Conservation (phyloP, 805 yeast species). For the Lipomyces kockii region DNA sequence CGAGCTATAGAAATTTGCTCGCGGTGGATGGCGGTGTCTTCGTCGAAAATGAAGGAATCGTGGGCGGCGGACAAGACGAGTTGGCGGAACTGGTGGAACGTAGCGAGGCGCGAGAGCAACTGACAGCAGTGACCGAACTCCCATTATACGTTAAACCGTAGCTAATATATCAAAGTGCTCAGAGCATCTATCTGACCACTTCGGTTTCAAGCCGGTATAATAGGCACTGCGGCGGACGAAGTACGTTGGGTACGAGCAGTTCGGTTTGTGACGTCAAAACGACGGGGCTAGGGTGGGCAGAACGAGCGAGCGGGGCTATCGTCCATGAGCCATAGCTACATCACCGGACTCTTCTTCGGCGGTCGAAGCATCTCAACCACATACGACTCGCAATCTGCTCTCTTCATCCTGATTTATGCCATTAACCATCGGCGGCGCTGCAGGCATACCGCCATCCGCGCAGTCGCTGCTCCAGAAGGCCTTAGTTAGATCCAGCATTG, state of each 20-base stretch:
- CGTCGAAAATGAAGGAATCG: background rate
- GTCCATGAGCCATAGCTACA: background rate
- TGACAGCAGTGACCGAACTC: conserved; percentile 1
- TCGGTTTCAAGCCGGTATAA: background rate
- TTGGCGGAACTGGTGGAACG: conserved; percentile 24
- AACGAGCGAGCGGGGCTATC: background rate
- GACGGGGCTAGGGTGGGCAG: conserved; percentile 1
- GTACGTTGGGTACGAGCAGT: background rate
- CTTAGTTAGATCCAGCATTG: conserved; percentile 15
- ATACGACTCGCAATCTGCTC: background rate
- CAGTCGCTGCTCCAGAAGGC: conserved; percentile 5
- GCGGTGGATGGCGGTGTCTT: background rate
- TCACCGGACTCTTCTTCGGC: background rate
- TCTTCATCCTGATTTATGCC: background rate
- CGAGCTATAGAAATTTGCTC: background rate
- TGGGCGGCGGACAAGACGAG: conserved; percentile 14
- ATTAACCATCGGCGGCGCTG: background rate
- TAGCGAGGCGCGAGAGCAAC: conserved; percentile 20
- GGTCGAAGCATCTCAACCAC: background rate
- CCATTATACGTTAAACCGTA: conserved; percentile 6
- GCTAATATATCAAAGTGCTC: background rate
- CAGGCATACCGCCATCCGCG: conserved; percentile 7
- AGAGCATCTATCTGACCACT: background rate
- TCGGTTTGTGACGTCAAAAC: background rate
- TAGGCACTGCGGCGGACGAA: background rate